Base-by-base conservation (phyloP, 257 asterid genomes). In the Ilex asprella region DNA sequence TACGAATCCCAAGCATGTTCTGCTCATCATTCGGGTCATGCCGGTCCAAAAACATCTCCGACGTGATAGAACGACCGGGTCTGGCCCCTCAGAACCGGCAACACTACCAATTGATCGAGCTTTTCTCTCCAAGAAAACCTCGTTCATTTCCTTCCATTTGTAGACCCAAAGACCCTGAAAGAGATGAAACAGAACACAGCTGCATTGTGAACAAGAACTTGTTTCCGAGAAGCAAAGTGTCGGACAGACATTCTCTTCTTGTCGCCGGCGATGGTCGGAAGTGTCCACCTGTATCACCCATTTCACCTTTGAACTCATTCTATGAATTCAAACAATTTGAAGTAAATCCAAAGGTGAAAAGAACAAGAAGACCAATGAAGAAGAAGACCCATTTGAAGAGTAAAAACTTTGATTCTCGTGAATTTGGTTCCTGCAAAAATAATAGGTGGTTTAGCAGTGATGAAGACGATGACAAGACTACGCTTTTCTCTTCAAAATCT, bases 231-330 rank as follows among this genome's bases (percentile, higher is more conserved):
- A 55, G 6, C 62, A 59, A 43, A 55, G 29, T 57, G 11, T 39
- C 64, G 13, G 67, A 61, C 21, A 56, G 60, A 12, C 57, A 35
- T 15, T n/a, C 66, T 31, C 75, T 61, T 43, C 76, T 52, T 12
- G 30, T 56, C 9, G 35, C 55, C 43, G 60, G 57, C 54, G 65
- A 66, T 49, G 87, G 87, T 16, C 84, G 75, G n/a, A 79, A 66
- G 41, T 81, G 84, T 66, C 85, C 88, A 31, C 91, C 84, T 12
- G 82, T 58, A 0, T 75, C 91, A 16, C 91, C 88, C 46, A 66
- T 67, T 47, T 58, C 81, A 3, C 84, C 81, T 10, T 67, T 72
- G 35, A 61, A 73, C 56, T 16, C 65, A 3, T 56, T 58, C 62
- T 55, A 54, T 31, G 44, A 57, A 15, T 32, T 69, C 39, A 71